A percentile compares a stretch with the other conserved stretches of the same genome.
phyloP scores from a whole-genome alignment of 2,329 filamentous ascomycete genomes.

The Ceratocystis alfenasii region DNA sequence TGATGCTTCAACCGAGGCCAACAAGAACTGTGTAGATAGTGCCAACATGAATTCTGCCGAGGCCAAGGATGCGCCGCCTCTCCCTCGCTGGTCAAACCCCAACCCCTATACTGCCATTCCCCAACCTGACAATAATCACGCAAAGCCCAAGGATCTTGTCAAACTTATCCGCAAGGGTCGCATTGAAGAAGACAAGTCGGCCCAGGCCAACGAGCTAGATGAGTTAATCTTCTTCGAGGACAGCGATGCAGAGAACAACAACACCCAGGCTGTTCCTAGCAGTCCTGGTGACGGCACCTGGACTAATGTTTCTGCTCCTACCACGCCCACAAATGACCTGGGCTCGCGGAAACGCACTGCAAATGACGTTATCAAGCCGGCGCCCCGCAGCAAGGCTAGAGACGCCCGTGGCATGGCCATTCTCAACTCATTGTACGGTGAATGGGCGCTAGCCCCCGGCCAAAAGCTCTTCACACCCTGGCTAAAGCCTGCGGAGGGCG shows the following conservation, averaged over 20 bases:
- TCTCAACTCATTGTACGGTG: slow-evolving; percentile 39
- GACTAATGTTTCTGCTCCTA: slow-evolving; percentile 19
- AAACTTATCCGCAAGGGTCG: slow-evolving; percentile 86
- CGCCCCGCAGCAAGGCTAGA: slow-evolving; percentile 38
- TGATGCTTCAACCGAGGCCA: slow-evolving; percentile 27
- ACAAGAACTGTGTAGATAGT: not conserved
- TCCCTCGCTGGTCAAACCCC: slow-evolving; percentile 86
- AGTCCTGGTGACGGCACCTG: slow-evolving; percentile 16
- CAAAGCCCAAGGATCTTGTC: slow-evolving; percentile 79
- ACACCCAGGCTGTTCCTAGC: slow-evolving; percentile 20
- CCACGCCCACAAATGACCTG: slow-evolving; percentile 30
- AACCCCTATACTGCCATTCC: slow-evolving; percentile 86
- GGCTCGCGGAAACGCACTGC: slow-evolving; percentile 63
- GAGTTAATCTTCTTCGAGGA: slow-evolving; percentile 87
- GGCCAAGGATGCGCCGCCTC: not conserved
- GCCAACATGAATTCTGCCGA: not conserved
- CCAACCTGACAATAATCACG: slow-evolving; percentile 47
- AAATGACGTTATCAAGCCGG: slow-evolving; percentile 53
- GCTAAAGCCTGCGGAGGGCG: slow-evolving; percentile 38
- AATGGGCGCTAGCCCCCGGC: slow-evolving; percentile 39
- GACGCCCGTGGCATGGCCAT: slow-evolving; percentile 31
- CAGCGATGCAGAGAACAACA: slow-evolving; percentile 42
- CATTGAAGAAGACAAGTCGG: slow-evolving; percentile 42
- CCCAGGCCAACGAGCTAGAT: slow-evolving; percentile 47
- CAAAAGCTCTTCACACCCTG: slow-evolving; percentile 31